These are phyloP conservation scores for Hortiboletus campestris DNA, from an alignment of 768 basidiomycete species.

Conservation along the genomic window DNA sequence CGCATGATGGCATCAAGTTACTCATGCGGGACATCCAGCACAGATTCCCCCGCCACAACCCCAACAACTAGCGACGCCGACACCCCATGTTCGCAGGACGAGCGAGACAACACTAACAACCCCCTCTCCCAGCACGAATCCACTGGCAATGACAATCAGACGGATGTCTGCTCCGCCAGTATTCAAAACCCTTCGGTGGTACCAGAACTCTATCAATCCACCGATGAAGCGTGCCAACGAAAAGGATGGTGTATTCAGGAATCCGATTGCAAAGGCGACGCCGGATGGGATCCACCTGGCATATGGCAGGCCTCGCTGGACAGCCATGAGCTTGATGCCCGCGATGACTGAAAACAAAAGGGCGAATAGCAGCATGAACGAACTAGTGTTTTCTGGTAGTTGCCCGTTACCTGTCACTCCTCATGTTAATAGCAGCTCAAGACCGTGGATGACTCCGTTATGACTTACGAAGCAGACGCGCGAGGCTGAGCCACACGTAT, in stretches of 20 bases:
- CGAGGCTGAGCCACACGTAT: constrained; percentile 86
- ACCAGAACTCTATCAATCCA: constrained; percentile 75
- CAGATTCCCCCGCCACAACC: constrained; percentile 81
- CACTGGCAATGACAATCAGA: constrained; percentile 86
- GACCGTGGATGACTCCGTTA: too few species aligned
- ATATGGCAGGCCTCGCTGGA: constrained; percentile 46
- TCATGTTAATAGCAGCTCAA: neutral
- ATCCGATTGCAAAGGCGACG: constrained; percentile 93
- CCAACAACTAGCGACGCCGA: constrained; percentile 79
- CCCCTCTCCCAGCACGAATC: constrained; percentile 95
- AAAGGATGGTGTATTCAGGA: constrained; percentile 94
- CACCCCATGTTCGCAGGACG: constrained; percentile 67
- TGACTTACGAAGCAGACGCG: constrained; percentile 67
- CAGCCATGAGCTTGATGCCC: constrained; percentile 59
- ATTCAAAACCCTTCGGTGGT: constrained; percentile 51
- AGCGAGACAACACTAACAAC: constrained; percentile 82
- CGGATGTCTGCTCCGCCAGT: constrained; percentile 58
- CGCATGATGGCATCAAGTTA: neutral
- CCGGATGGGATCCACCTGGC: constrained; percentile 89
- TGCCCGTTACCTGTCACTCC: constrained; percentile 66
- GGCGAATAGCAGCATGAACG: constrained; percentile 81
- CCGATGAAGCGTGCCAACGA: constrained; percentile 89
- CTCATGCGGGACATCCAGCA: constrained; percentile 56
- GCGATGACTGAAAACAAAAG: constrained; percentile 67
- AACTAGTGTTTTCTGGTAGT: constrained; percentile 69